These are phyloP conservation scores for Straminergon stramineum DNA, from an alignment of 225 moss, liverwort and hornwort genomes.

Conservation along the genomic window DNA sequence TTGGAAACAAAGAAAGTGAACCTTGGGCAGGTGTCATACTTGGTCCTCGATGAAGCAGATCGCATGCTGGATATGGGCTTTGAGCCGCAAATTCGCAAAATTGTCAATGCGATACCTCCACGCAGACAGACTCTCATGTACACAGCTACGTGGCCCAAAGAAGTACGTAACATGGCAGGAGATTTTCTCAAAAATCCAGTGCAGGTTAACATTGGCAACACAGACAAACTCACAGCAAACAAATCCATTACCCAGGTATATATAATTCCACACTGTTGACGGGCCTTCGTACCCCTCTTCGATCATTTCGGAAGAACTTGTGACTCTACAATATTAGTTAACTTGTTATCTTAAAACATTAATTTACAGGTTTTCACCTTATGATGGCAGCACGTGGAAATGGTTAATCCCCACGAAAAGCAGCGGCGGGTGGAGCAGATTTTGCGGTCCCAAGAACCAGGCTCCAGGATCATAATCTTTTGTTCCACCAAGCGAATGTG, in stretches of 20 bases:
- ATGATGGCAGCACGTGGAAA: constrained; percentile 62
- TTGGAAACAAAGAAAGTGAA: constrained; percentile 82
- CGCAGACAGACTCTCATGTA: constrained; percentile 92
- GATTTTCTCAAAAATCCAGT: constrained; percentile 72
- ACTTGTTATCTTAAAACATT: background rate
- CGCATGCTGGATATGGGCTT: constrained; percentile 98
- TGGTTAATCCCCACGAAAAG: constrained; percentile 63
- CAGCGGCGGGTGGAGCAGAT: constrained; percentile 78
- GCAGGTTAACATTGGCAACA: constrained; percentile 90
- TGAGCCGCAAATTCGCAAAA: constrained; percentile 95
- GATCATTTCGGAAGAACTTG: background rate
- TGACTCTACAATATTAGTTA: no score
- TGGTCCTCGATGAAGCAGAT: constrained; percentile 92
- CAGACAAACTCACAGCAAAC: constrained; percentile 80
- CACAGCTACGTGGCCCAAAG: constrained; percentile 92
- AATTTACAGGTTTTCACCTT: background rate
- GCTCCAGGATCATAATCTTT: constrained; percentile 77
- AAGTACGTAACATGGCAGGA: constrained; percentile 87
- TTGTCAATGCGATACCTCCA: constrained; percentile 67
- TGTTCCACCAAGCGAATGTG: constrained; percentile 97
- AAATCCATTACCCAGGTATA: constrained; percentile 86
- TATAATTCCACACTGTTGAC: background rate
- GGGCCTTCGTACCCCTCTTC: background rate
- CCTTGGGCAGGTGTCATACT: constrained; percentile 65
- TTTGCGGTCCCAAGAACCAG: constrained; percentile 71